Conservation (phyloP, 1,284 basidiomycete genomes). For the Inonotus hispidus region DNA sequence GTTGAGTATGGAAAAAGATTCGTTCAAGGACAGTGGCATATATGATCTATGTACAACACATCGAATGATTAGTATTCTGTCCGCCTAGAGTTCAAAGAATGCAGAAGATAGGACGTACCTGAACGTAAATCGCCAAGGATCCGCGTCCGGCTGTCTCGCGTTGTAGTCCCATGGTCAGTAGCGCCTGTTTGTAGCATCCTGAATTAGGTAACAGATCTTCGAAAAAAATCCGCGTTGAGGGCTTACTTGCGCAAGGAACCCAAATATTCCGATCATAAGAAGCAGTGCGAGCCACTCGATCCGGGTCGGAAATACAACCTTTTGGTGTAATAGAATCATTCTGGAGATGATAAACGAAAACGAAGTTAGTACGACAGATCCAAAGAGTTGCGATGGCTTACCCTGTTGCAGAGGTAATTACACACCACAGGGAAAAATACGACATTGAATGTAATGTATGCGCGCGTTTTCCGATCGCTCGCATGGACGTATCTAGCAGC, state of each 20-base stretch:
- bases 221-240: not conserved
- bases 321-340: slow-evolving; percentile 22
- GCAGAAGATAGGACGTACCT: slow-evolving; percentile 32
- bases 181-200: slow-evolving; percentile 29
- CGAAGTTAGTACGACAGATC: slow-evolving; percentile 11
- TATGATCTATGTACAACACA: slow-evolving; percentile 53
- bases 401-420: slow-evolving; percentile 49
- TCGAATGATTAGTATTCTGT: no score
- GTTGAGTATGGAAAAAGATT: slow-evolving; percentile 52
- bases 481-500: slow-evolving; percentile 53
- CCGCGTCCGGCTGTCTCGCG: slow-evolving; percentile 60
- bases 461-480: slow-evolving; percentile 68
- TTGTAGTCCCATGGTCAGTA: slow-evolving; percentile 60
- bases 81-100: no score
- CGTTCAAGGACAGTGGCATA: slow-evolving; percentile 56
- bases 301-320: slow-evolving; percentile 26
- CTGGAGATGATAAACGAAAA: slow-evolving; percentile 8
- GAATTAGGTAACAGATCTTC: not conserved
- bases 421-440: slow-evolving; percentile 61
- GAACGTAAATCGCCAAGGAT: slow-evolving; percentile 56
- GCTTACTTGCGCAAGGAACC: slow-evolving; percentile 32
- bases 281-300: slow-evolving; percentile 26
- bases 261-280: slow-evolving; percentile 27
- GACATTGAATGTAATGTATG: slow-evolving; percentile 70
- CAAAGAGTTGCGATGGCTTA: slow-evolving; percentile 25